Evolutionary conservation across 1,139 yeast species (phyloP).

Genomic region (Debaryomyces fabryi): DNA sequence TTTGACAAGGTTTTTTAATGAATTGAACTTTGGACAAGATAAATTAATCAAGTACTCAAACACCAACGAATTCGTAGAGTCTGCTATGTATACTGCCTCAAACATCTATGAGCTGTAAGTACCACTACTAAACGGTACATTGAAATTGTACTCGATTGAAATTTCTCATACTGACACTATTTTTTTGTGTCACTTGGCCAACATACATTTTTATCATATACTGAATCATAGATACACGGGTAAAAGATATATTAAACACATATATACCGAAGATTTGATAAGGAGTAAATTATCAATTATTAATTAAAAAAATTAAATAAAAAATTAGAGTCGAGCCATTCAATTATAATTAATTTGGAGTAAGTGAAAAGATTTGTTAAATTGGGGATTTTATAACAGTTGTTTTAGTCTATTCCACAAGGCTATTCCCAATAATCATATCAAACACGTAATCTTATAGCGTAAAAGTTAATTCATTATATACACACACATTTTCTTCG

Average conservation of each 20-base stretch:
- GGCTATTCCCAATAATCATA: not conserved
- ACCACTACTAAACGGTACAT: no score
- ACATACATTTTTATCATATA: not conserved
- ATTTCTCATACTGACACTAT: not conserved
- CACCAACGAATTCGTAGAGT: slow-evolving; percentile 53
- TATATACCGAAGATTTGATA: not conserved
- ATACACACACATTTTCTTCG: slow-evolving; percentile 24
- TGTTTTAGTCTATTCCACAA: not conserved
- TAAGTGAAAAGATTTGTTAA: slow-evolving; percentile 4
- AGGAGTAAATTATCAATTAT: not conserved
- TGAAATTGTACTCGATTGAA: not conserved
- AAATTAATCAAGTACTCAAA: slow-evolving; percentile 59
- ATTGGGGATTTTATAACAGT: not conserved
- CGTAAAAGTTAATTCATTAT: slow-evolving; percentile 13
- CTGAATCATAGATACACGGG: slow-evolving; percentile 4
- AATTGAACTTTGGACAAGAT: slow-evolving; percentile 52
- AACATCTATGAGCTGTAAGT: slow-evolving; percentile 21
- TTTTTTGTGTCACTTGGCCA: slow-evolving; percentile 2
- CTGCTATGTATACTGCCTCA: slow-evolving; percentile 70
- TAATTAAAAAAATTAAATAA: slow-evolving; percentile 1
- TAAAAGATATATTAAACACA: slow-evolving; percentile 1
- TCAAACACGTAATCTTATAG: not conserved
- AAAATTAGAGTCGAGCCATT: slow-evolving; percentile 20
- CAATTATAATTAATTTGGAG: slow-evolving; percentile 15
- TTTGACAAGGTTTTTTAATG: slow-evolving; percentile 36